phyloP scores from a whole-genome alignment of 164 flowering plant species.

The Vitis vinifera region DNA sequence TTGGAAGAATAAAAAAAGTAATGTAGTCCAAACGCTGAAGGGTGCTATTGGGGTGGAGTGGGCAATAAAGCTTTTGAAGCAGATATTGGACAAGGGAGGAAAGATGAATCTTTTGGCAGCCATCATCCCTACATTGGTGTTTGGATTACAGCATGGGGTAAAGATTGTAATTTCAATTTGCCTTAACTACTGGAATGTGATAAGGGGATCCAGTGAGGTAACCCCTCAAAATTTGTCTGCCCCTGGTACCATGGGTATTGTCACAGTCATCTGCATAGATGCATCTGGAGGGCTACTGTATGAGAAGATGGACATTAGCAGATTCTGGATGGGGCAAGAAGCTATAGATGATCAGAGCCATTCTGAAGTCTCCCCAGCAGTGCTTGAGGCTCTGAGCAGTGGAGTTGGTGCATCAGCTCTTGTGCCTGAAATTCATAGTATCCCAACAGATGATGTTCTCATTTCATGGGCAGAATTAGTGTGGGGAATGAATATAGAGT shows the following conservation, averaged over 20 bases:
- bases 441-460: neutral
- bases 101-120: slow-evolving; percentile 6
- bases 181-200: slow-evolving; percentile 13
- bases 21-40: too few relatives aligned
- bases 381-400: slow-evolving; percentile 11
- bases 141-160: slow-evolving; percentile 25
- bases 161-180: slow-evolving; percentile 18
- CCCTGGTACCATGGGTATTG: slow-evolving; percentile 18
- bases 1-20: too few relatives aligned
- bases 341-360: neutral
- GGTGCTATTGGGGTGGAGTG: neutral
- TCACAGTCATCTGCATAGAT: slow-evolving; percentile 18
- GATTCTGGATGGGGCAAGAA: slow-evolving; percentile 15
- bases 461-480: neutral
- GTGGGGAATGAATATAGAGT: neutral
- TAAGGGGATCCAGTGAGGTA: neutral
- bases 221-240: slow-evolving; percentile 10
- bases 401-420: slow-evolving; percentile 12
- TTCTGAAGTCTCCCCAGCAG: slow-evolving; percentile 2
- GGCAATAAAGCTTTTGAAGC: neutral
- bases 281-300: slow-evolving; percentile 12
- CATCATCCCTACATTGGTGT: slow-evolving; percentile 4
- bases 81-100: slow-evolving; percentile 11
- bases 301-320: slow-evolving; percentile 13
- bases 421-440: neutral